phyloP scores from a whole-genome alignment of 1,284 basidiomycete genomes.

The Stereum hirsutum region DNA sequence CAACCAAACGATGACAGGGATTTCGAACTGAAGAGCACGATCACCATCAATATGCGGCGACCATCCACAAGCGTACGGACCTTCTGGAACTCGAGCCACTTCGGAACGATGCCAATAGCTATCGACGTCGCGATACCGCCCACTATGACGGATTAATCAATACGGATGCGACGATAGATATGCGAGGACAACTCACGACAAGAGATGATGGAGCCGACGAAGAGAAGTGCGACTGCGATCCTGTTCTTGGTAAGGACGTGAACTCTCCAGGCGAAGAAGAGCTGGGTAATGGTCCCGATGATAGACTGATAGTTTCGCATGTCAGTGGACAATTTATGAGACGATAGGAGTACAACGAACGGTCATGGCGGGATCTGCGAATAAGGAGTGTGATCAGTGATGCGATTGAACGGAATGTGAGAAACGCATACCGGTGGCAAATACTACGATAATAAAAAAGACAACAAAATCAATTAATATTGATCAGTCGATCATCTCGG shows the following conservation, averaged over 20 bases:
- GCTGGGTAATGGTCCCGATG: slow-evolving; percentile 28
- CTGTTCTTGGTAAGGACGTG: slow-evolving; percentile 24
- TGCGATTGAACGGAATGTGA: background rate
- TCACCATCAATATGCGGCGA: too few species aligned
- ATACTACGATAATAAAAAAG: slow-evolving; percentile 14
- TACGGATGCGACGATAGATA: background rate
- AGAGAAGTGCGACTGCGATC: slow-evolving; percentile 16
- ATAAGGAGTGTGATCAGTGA: background rate
- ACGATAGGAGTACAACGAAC: slow-evolving; percentile 9
- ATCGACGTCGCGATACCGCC: slow-evolving; percentile 23
- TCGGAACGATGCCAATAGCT: slow-evolving; percentile 19
- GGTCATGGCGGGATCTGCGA: slow-evolving; percentile 23
- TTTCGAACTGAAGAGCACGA: too few species aligned
- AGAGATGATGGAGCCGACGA: slow-evolving; percentile 19
- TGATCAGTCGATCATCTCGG: too few species aligned
- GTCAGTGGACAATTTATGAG: background rate
- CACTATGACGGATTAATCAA: slow-evolving; percentile 11
- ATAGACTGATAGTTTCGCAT: slow-evolving; percentile 18
- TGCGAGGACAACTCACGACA: slow-evolving; percentile 16
- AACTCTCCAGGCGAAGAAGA: slow-evolving; percentile 35
- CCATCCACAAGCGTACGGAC: too few species aligned
- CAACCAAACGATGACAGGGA: slow-evolving; percentile 24
- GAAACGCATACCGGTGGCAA: slow-evolving; percentile 20
- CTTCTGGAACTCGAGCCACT: slow-evolving; percentile 20
- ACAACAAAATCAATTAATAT: too few species aligned